These are phyloP conservation scores for Dendrothele bispora DNA, from an alignment of 768 basidiomycete genomes.

Conservation along the genomic window DNA sequence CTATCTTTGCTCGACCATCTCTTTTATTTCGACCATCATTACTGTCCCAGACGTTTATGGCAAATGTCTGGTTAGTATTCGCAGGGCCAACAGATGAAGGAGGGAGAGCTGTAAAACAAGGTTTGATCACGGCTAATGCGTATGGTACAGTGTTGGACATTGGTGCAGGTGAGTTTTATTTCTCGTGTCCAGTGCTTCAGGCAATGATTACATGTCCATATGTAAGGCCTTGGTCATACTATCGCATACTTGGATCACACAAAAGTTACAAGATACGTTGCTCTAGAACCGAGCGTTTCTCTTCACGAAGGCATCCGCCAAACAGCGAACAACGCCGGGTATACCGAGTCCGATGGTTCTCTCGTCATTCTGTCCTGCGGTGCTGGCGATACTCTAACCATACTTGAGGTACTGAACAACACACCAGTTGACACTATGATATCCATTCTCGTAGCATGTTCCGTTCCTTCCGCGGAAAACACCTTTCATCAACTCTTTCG, in stretches of 20 bases:
- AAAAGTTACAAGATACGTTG: conserved; percentile 63
- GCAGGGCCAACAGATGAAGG: conserved; percentile 33
- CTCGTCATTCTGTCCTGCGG: conserved; percentile 62
- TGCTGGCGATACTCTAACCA: conserved; percentile 54
- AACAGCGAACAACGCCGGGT: conserved; percentile 51
- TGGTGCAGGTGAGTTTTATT: conserved; percentile 3
- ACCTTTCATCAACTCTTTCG: conserved; percentile 6
- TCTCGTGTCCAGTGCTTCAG: neutral
- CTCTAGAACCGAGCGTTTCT: conserved; percentile 65
- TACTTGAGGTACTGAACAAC: conserved; percentile 38
- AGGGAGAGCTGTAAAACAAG: conserved; percentile 25
- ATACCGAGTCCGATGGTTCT: conserved; percentile 48
- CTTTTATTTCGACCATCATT: conserved; percentile 31
- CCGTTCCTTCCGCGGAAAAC: neutral
- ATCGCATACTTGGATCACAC: conserved; percentile 55
- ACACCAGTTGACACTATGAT: conserved; percentile 46
- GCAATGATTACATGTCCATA: neutral
- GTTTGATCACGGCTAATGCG: conserved; percentile 1
- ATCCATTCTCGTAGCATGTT: neutral
- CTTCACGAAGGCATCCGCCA: conserved; percentile 62
- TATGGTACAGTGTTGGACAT: conserved; percentile 1
- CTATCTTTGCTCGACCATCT: conserved; percentile 26
- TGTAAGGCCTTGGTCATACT: conserved; percentile 61
- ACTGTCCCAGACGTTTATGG: conserved; percentile 41
- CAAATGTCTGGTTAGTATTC: conserved; percentile 38